A percentile compares a stretch with the other conserved stretches of the same genome.
Evolutionary conservation across 139 green algal species (phyloP).

Genomic region (Micractinium sp.): DNA sequence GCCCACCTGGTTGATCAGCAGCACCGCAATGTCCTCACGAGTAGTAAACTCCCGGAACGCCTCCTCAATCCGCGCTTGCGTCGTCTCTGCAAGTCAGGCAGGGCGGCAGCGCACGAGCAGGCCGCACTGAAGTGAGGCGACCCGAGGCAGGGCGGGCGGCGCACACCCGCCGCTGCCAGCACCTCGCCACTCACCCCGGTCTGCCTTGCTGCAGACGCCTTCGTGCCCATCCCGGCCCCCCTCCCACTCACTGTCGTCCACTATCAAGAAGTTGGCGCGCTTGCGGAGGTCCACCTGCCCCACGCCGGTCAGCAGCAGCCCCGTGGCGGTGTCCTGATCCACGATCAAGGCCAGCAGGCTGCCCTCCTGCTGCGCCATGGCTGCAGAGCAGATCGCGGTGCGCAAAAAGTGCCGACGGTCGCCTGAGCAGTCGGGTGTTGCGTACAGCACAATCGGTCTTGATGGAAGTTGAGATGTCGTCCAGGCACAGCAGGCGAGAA

Average conservation of each 20-base stretch:
- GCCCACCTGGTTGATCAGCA: slow-evolving; percentile 92
- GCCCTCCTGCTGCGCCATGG: slow-evolving; percentile 1
- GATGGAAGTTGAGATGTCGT: background rate
- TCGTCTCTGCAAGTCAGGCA: slow-evolving; percentile 70
- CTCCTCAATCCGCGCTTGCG: slow-evolving; percentile 85
- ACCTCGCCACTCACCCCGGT: background rate
- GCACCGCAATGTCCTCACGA: slow-evolving; percentile 93
- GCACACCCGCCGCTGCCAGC: background rate
- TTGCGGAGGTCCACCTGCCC: slow-evolving; percentile 93
- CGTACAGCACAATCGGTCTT: too few relatives aligned
- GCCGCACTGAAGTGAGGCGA: too few relatives aligned
- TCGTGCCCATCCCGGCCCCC: background rate
- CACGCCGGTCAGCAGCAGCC: slow-evolving; percentile 96
- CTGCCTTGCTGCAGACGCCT: background rate
- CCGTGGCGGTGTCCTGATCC: slow-evolving; percentile 96
- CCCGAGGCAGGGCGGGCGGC: background rate
- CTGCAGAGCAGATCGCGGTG: background rate
- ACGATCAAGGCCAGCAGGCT: slow-evolving; percentile 61
- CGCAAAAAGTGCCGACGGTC: background rate
- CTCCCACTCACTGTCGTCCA: slow-evolving; percentile 85
- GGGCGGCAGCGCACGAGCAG: background rate
- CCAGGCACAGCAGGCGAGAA: background rate
- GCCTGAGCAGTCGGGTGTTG: background rate
- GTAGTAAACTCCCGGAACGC: slow-evolving; percentile 94
- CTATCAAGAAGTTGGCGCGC: slow-evolving; percentile 94